A percentile compares a stretch with the other conserved stretches of the same genome.
These are phyloP conservation scores for Phytopythium chamaehyphon DNA, from an alignment of 352 stramenopile species.

Conservation along the genomic window DNA sequence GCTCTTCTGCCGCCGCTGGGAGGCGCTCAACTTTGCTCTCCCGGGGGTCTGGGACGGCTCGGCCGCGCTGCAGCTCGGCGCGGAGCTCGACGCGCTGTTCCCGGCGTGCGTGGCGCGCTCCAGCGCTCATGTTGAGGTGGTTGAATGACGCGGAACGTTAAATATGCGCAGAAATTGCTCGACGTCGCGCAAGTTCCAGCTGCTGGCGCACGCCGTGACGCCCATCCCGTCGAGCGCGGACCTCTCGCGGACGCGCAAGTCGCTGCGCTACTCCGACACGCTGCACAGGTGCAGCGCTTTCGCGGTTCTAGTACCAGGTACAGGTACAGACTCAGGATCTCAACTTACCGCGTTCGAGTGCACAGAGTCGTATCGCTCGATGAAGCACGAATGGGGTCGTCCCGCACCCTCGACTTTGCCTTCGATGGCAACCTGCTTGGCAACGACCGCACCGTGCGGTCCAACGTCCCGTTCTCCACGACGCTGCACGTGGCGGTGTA, in stretches of 20 bases:
- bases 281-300: constrained; percentile 32
- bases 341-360: no score
- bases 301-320: not conserved
- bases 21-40: constrained; percentile 55
- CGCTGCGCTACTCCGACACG: constrained; percentile 28
- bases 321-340: no score
- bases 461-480: constrained; percentile 62
- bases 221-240: constrained; percentile 64
- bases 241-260: constrained; percentile 38
- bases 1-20: constrained; percentile 58
- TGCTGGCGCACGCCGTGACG: constrained; percentile 61
- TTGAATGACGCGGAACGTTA: no score
- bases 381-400: constrained; percentile 9
- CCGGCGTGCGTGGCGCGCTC: constrained; percentile 24
- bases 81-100: constrained; percentile 34
- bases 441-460: constrained; percentile 58
- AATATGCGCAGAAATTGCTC: constrained; percentile 16
- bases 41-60: constrained; percentile 13
- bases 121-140: not conserved
- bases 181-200: constrained; percentile 65
- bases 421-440: constrained; percentile 45
- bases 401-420: constrained; percentile 41
- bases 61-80: constrained; percentile 29
- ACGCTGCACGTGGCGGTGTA: constrained; percentile 60
- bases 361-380: constrained; percentile 34